Evolutionary conservation across 805 yeast genomes (phyloP), one percentile per base, ranked within the genome.

Genomic region (Starmerella sirachaensis): DNA sequence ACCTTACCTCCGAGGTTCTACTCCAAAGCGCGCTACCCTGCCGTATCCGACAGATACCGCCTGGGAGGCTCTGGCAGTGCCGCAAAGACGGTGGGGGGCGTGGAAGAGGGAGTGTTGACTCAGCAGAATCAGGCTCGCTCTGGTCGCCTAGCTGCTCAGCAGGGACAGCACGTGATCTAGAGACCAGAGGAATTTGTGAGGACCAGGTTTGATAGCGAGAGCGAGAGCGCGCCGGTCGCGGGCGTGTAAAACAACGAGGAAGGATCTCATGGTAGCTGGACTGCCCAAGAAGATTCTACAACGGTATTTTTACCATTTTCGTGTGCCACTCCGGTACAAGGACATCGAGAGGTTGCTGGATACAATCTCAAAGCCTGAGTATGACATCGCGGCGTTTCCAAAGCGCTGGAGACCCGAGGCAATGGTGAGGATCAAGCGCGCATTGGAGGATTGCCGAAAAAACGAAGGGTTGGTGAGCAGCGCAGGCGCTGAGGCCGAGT

Each of bases 361-460:
- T 1, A 18, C 37, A n/a, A 33, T 47, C 32, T 9, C 30, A 1
- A 14, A 22, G 16, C 37, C 38, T 19, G 20, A 43, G 29, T 32
- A 43, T 22, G 46, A 42, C 4, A 40, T 39, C 5, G 25, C 31
- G 2, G 24, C 32, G n/a, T 34, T 54, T 12, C 82, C 83, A 1
- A 41, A 47, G 1, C 69, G 65, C 36, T 62, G 74, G 26, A 56
- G 52, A 9, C 73, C 79, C 0, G 56, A 62, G 1, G 86, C 80
- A 45, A 60, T 84, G 38, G 70, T 82, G 72, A 54, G 68, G 3
- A 73, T 82, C 62, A 82, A 81, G 54, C 66, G 69, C 20, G 75
- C 80, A 0, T 59, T 85, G 19, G 75, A 72, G 32, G 72, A 70
- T 36, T 64, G 79, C 35, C 57, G 94, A 29, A 62, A 60, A 5